phyloP scores from a whole-genome alignment of 1,139 yeast species.

The Blastobotrys persicus region DNA sequence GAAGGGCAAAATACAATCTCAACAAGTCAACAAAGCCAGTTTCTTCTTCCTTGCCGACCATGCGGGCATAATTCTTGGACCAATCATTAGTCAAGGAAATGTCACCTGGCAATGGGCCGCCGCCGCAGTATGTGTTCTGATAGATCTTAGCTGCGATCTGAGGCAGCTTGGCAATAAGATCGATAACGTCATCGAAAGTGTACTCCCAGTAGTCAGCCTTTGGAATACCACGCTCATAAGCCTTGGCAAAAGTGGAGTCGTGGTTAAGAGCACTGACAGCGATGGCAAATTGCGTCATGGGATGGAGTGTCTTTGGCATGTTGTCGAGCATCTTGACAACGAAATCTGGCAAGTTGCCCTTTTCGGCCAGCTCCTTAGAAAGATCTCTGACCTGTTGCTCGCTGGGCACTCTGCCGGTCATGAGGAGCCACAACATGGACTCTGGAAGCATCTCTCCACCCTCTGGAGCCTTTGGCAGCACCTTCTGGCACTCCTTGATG shows the following conservation, averaged over 20 bases:
- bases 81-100: slow-evolving; percentile 79
- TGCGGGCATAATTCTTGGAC: slow-evolving; percentile 83
- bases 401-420: slow-evolving; percentile 88
- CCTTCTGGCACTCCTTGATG: slow-evolving; percentile 49
- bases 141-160: slow-evolving; percentile 91
- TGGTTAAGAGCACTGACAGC: slow-evolving; percentile 90
- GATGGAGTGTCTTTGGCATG: slow-evolving; percentile 85
- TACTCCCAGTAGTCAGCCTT: slow-evolving; percentile 90
- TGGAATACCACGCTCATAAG: slow-evolving; percentile 84
- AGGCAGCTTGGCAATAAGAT: slow-evolving; percentile 88
- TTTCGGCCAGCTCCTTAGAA: slow-evolving; percentile 79
- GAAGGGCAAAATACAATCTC: slow-evolving; percentile 91
- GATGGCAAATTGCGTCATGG: slow-evolving; percentile 96
- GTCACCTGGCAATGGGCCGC: slow-evolving; percentile 62
- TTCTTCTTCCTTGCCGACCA: slow-evolving; percentile 81
- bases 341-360: slow-evolving; percentile 79
- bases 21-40: slow-evolving; percentile 82
- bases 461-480: slow-evolving; percentile 45
- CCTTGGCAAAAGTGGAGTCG: slow-evolving; percentile 86
- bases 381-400: slow-evolving; percentile 71
- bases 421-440: slow-evolving; percentile 86
- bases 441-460: slow-evolving; percentile 68
- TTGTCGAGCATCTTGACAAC: slow-evolving; percentile 79
- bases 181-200: slow-evolving; percentile 86
- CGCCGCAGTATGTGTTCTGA: slow-evolving; percentile 85